These are phyloP conservation scores for Hericium coralloides DNA, from an alignment of 768 basidiomycete genomes.

Conservation along the genomic window DNA sequence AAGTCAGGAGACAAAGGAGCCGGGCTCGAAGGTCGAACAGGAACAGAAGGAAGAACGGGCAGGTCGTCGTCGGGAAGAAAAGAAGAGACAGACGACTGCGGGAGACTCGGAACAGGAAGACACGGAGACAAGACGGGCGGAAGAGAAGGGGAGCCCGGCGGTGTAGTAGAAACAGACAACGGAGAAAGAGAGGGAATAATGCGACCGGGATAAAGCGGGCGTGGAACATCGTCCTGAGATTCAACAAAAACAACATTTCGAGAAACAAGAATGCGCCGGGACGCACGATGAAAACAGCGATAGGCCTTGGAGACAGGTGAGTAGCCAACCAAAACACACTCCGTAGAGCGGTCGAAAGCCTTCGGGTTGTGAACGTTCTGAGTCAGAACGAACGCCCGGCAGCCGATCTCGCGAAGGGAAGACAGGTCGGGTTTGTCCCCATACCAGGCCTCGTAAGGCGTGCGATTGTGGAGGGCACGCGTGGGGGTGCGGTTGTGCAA, in stretches of 20 bases:
- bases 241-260: slow-evolving; percentile 18
- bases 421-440: slow-evolving; percentile 12
- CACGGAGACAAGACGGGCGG: no score
- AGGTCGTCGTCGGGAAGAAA: no score
- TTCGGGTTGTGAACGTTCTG: slow-evolving; percentile 15
- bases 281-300: slow-evolving; percentile 14
- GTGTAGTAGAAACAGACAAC: no score
- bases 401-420: slow-evolving; percentile 20
- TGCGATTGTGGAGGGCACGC: neutral
- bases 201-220: neutral
- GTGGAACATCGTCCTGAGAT: slow-evolving; percentile 5
- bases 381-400: slow-evolving; percentile 15
- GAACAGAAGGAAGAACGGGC: no score
- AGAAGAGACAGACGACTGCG: no score
- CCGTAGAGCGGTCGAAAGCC: slow-evolving; percentile 9
- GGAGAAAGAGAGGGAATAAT: no score
- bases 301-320: slow-evolving; percentile 17
- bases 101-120: no score
- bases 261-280: slow-evolving; percentile 5
- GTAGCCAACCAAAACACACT: slow-evolving; percentile 20
- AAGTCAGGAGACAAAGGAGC: no score
- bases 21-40: no score
- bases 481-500: neutral
- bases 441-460: slow-evolving; percentile 4
- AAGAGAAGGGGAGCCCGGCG: no score